Evolutionary conservation across 78 protist genomes (phyloP).

Genomic region (Cavenderia fasciculata): DNA sequence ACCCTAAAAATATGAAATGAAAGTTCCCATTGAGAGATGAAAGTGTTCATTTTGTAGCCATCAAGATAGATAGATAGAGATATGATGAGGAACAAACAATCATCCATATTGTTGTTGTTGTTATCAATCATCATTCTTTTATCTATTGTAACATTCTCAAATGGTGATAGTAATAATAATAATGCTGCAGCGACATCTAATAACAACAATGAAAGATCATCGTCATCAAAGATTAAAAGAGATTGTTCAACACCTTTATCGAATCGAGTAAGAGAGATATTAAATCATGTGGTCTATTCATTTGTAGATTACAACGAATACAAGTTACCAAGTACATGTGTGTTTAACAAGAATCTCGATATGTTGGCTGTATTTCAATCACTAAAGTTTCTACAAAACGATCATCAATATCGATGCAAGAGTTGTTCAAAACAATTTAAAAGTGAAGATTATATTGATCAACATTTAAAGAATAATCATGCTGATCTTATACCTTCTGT

Average conservation of each 20-base stretch:
- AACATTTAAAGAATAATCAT: slow-evolving; percentile 10
- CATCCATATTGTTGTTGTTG: too few relatives aligned
- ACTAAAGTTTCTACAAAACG: too few relatives aligned
- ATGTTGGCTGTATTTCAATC: slow-evolving; percentile 14
- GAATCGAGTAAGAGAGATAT: background rate
- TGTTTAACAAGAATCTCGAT: background rate
- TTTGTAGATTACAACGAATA: background rate
- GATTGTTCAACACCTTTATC: slow-evolving; percentile 18
- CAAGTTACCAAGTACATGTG: background rate
- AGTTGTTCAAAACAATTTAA: slow-evolving; percentile 13
- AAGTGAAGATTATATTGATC: background rate
- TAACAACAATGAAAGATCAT: too few relatives aligned
- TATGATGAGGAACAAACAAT: too few relatives aligned
- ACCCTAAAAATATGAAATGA: too few relatives aligned
- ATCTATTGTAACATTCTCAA: too few relatives aligned
- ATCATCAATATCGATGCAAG: slow-evolving; percentile 2
- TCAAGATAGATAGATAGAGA: too few relatives aligned
- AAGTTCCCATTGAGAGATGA: too few relatives aligned
- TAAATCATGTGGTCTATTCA: slow-evolving; percentile 19
- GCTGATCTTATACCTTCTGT: background rate
- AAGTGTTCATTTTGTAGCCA: too few relatives aligned
- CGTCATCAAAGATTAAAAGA: background rate
- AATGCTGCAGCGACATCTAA: too few relatives aligned
- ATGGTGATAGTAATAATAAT: too few relatives aligned
- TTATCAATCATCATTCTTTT: too few relatives aligned